A percentile compares a stretch with the other conserved stretches of the same genome.
phyloP scores from a whole-genome alignment of 2,329 filamentous ascomycete species.

The Teratosphaeriaceae sp. region DNA sequence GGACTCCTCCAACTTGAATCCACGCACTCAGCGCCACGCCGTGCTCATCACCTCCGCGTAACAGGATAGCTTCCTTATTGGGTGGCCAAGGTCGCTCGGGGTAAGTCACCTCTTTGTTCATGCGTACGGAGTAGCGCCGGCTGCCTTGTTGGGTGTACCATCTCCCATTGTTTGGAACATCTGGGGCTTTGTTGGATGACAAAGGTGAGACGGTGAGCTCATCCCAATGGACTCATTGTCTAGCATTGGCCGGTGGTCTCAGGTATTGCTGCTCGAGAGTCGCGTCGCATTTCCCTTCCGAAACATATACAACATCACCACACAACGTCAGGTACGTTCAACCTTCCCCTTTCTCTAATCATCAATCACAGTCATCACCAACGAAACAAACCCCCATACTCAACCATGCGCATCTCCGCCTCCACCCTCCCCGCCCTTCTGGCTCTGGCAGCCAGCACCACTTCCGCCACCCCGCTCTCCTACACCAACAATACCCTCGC shows the following conservation, averaged over 20 bases:
- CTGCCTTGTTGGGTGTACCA: no score
- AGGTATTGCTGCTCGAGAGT: not conserved
- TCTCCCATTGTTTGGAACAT: no score
- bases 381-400: not conserved
- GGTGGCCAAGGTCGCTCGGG: no score
- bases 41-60: no score
- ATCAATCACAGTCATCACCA: conserved; percentile 2
- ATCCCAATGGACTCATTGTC: not conserved
- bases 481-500: conserved; percentile 1
- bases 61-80: no score
- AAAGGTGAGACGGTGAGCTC: not conserved
- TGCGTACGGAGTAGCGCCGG: no score
- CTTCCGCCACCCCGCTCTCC: not conserved
- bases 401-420: not conserved
- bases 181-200: not conserved
- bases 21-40: no score
- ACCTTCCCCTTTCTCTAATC: not conserved
- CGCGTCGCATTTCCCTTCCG: not conserved
- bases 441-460: conserved; percentile 1
- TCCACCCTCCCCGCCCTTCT: not conserved
- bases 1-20: no score
- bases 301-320: not conserved
- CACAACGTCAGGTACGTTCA: conserved; percentile 2
- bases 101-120: no score
- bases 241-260: not conserved